Percentiles rank a stretch among this genome's conserved stretches.
Conservation (phyloP, 139 green algal genomes). For the Spirogloea muscicola region DNA sequence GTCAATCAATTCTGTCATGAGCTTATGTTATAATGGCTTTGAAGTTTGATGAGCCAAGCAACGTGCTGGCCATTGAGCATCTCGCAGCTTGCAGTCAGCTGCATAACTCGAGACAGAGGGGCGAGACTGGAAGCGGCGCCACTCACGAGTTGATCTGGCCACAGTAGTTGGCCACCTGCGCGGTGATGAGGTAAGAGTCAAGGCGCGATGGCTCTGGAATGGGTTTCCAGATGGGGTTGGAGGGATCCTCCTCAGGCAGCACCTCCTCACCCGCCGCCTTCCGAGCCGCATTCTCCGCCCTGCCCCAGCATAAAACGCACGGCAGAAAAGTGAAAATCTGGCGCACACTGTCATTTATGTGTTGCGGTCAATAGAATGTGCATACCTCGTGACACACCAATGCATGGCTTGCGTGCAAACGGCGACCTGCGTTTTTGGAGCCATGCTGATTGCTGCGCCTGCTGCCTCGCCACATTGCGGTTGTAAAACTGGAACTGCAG, state of each 20-base stretch:
- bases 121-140: not conserved
- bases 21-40: not conserved
- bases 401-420: too few relatives aligned
- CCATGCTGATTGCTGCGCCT: constrained; percentile 68
- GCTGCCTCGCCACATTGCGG: constrained; percentile 67
- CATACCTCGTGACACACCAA: too few relatives aligned
- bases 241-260: constrained; percentile 90
- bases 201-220: constrained; percentile 80
- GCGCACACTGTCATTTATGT: too few relatives aligned
- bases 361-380: too few relatives aligned
- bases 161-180: constrained; percentile 58
- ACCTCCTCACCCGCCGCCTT: constrained; percentile 76
- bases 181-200: constrained; percentile 81
- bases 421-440: constrained; percentile 72
- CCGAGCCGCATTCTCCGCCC: constrained; percentile 80
- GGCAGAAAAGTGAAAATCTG: too few relatives aligned
- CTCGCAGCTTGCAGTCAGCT: not conserved
- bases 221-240: constrained; percentile 75
- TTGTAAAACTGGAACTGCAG: constrained; percentile 65
- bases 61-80: not conserved
- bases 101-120: not conserved
- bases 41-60: not conserved
- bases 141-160: constrained; percentile 47
- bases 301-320: too few relatives aligned
- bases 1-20: not conserved